These are phyloP conservation scores for Metarhizium brunneum DNA, from an alignment of 2,329 filamentous ascomycete genomes.

Conservation along the genomic window DNA sequence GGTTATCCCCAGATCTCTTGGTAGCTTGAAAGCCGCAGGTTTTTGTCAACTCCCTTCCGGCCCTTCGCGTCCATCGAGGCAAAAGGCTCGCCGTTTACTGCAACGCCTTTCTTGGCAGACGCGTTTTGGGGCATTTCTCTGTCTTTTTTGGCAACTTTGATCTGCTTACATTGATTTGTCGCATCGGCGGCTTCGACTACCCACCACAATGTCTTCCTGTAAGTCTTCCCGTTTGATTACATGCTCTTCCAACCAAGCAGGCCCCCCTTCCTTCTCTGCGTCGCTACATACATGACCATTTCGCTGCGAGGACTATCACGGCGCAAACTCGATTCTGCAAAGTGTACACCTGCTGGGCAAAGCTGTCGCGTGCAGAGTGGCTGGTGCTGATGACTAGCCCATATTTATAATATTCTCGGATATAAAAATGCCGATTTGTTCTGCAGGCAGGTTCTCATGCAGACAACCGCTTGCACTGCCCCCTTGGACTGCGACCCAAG, in stretches of 20 bases:
- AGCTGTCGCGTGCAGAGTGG: background rate
- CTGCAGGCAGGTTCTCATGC: background rate
- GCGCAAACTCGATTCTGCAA: background rate
- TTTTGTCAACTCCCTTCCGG: background rate
- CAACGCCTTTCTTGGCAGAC: background rate
- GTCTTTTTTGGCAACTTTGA: background rate
- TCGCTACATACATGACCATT: background rate
- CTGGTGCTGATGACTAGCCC: background rate
- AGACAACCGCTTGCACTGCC: no score
- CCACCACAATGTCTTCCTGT: constrained; percentile 3
- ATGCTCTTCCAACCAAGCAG: background rate
- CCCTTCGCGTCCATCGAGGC: background rate
- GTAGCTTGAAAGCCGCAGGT: background rate
- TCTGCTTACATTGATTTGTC: background rate
- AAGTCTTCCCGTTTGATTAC: background rate
- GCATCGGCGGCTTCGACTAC: background rate
- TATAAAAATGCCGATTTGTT: background rate
- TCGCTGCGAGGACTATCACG: background rate
- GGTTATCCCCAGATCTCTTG: background rate
- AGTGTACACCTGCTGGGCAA: background rate
- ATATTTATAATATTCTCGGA: background rate
- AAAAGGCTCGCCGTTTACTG: background rate
- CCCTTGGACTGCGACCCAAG: no score
- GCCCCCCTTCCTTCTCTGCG: no score
- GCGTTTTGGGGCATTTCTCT: background rate